Conservation (phyloP, 106 monocot species). For the Ottelia alismoides region DNA sequence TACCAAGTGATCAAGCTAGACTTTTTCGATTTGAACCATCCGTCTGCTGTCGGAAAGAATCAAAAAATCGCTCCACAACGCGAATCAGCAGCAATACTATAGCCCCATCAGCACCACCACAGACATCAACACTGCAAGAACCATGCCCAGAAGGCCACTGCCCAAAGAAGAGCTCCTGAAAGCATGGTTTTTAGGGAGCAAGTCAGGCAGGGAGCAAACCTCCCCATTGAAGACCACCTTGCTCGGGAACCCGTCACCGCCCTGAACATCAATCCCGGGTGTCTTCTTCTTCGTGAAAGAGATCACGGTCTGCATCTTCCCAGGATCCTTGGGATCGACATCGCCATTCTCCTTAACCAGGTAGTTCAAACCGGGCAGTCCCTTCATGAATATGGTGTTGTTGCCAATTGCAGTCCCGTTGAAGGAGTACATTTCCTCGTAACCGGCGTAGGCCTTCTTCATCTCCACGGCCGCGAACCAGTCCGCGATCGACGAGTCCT, state of each 20-base stretch:
- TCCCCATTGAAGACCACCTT: slow-evolving; percentile 70
- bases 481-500: slow-evolving; percentile 46
- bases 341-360: slow-evolving; percentile 33
- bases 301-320: slow-evolving; percentile 67
- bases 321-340: slow-evolving; percentile 43
- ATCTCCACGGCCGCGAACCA: slow-evolving; percentile 55
- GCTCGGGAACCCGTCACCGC: slow-evolving; percentile 44
- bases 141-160: no score
- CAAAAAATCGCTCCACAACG: no score
- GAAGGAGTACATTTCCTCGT: slow-evolving; percentile 38
- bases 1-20: no score
- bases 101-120: no score
- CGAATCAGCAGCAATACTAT: no score
- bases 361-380: slow-evolving; percentile 43
- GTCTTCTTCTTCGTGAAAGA: slow-evolving; percentile 56
- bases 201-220: slow-evolving; percentile 52
- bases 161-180: neutral
- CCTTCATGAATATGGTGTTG: slow-evolving; percentile 58
- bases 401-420: slow-evolving; percentile 26
- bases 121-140: no score
- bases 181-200: slow-evolving; percentile 16
- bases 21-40: no score
- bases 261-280: slow-evolving; percentile 48
- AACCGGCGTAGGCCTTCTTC: slow-evolving; percentile 16
- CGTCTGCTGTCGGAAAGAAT: no score